phyloP scores from a whole-genome alignment of 2,329 filamentous ascomycete genomes.

The Alternaria sp. region DNA sequence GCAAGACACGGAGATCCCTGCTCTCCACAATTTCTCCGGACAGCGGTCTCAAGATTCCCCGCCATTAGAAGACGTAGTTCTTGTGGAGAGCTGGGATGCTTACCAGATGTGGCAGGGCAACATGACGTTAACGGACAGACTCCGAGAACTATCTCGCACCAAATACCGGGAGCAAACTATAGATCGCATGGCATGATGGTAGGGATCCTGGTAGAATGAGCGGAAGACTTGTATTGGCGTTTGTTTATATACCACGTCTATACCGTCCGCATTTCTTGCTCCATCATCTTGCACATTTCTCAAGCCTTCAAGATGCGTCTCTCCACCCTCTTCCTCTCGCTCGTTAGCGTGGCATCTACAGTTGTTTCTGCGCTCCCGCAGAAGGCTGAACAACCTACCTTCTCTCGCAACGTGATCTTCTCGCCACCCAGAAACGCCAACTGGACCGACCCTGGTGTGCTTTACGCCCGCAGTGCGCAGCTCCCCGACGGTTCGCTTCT shows the following conservation, averaged over 20 bases:
- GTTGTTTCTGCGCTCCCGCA: slow-evolving; percentile 35
- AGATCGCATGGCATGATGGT: slow-evolving; percentile 2
- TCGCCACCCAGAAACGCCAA: slow-evolving; percentile 51
- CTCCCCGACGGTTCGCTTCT: slow-evolving; percentile 57
- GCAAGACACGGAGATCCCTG: slow-evolving; percentile 16
- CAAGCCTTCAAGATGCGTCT: slow-evolving; percentile 42
- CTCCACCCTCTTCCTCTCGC: slow-evolving; percentile 36
- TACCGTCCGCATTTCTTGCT: neutral
- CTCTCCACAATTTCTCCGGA: slow-evolving; percentile 18
- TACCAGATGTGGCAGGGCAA: slow-evolving; percentile 4
- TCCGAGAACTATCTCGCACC: slow-evolving; percentile 11
- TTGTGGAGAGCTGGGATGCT: neutral
- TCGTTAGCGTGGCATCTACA: slow-evolving; percentile 21
- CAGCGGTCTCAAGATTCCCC: slow-evolving; percentile 18
- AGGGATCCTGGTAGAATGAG: neutral
- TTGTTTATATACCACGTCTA: slow-evolving; percentile 14
- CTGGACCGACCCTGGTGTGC: slow-evolving; percentile 58
- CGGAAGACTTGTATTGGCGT: slow-evolving; percentile 7
- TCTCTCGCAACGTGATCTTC: slow-evolving; percentile 53
- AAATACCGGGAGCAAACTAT: slow-evolving; percentile 2
- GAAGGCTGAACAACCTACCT: slow-evolving; percentile 34
- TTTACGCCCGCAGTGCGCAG: slow-evolving; percentile 62
- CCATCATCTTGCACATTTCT: slow-evolving; percentile 15
- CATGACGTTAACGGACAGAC: slow-evolving; percentile 10
- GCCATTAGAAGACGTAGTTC: slow-evolving; percentile 14